These are phyloP conservation scores for Fragaria vesca DNA, from an alignment of 306 rosid species.

Conservation along the genomic window DNA sequence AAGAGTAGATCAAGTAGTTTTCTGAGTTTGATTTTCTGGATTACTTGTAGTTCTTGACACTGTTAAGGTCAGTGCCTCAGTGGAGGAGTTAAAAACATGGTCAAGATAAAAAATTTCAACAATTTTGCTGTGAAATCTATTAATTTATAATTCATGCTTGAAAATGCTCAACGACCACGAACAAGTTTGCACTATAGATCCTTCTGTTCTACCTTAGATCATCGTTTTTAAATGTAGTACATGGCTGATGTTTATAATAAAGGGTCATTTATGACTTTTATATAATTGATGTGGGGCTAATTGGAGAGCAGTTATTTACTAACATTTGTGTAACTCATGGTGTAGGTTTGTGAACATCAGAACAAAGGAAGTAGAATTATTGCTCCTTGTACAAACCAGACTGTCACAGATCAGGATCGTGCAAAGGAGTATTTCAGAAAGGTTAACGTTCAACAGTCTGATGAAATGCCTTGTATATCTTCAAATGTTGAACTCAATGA, in stretches of 20 bases:
- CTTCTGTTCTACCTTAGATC: neutral
- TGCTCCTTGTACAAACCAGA: constrained; percentile 40
- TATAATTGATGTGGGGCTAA: constrained; percentile 5
- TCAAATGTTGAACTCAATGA: constrained; percentile 50
- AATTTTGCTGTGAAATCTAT: neutral
- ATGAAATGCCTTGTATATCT: constrained; percentile 51
- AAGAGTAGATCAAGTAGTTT: neutral
- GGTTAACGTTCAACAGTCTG: constrained; percentile 44
- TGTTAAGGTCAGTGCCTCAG: neutral
- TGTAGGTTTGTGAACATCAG: constrained; percentile 65
- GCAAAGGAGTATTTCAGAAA: constrained; percentile 54
- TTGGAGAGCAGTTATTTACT: constrained; percentile 24
- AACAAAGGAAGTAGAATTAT: constrained; percentile 48
- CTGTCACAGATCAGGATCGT: constrained; percentile 44
- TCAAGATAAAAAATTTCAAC: neutral
- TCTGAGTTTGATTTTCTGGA: neutral
- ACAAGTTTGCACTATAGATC: neutral
- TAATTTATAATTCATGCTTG: neutral
- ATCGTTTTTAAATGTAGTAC: neutral
- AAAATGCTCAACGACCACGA: neutral
- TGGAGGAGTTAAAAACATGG: neutral
- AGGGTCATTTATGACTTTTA: neutral
- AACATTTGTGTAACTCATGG: constrained; percentile 27
- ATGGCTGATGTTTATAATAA: neutral
- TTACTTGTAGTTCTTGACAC: neutral